A percentile compares a stretch with the other conserved stretches of the same genome.
Conservation (phyloP, 306 rosid genomes). For the Acacia melanoxylon region DNA sequence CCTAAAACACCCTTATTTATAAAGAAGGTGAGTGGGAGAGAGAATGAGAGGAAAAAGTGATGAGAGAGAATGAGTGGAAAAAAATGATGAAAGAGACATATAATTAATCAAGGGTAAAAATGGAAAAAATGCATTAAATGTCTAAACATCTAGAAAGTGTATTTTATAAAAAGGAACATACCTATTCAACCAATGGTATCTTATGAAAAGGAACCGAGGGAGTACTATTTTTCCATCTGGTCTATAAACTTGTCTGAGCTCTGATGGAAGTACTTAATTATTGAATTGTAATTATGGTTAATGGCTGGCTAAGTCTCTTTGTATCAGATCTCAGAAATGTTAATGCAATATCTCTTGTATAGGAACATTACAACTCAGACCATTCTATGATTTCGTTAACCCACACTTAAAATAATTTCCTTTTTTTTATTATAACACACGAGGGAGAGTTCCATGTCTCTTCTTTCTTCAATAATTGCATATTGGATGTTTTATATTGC, state of each 20-base stretch:
- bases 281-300: not conserved
- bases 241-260: slow-evolving; percentile 25
- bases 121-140: too few species aligned
- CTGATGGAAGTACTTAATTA: not conserved
- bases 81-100: too few species aligned
- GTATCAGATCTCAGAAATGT: not conserved
- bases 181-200: not conserved
- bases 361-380: not conserved
- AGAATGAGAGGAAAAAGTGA: too few species aligned
- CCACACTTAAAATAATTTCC: not conserved
- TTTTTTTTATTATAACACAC: not conserved
- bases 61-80: too few species aligned
- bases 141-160: too few species aligned
- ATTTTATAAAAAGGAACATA: too few species aligned
- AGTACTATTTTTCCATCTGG: not conserved
- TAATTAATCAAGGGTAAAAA: too few species aligned
- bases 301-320: not conserved
- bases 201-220: not conserved
- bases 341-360: not conserved
- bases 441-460: not conserved
- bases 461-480: not conserved
- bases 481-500: not conserved
- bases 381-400: not conserved
- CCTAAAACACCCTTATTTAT: too few species aligned
- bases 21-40: too few species aligned